These are phyloP conservation scores for Taphrina wiesneri DNA, from an alignment of 1,139 yeast genomes.

Conservation along the genomic window DNA sequence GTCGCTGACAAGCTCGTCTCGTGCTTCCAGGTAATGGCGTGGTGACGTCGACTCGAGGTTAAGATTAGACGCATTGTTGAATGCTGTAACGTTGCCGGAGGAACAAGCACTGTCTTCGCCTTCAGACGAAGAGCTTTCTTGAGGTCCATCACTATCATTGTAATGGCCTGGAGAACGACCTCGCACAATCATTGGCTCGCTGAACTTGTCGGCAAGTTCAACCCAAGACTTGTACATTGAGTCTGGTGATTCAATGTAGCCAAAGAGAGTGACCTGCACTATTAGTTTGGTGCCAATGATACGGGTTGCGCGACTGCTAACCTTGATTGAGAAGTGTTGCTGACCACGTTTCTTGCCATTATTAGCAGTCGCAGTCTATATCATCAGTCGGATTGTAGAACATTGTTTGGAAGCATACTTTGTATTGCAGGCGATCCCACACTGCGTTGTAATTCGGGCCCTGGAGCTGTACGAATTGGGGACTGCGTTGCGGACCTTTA, in stretches of 20 bases:
- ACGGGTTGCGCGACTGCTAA: background rate
- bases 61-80: background rate
- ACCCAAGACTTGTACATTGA: constrained; percentile 3
- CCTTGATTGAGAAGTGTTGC: constrained; percentile 32
- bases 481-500: constrained; percentile 34
- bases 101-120: background rate
- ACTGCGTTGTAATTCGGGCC: background rate
- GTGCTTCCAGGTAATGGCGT: background rate
- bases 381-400: background rate
- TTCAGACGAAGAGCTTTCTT: background rate
- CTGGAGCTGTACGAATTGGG: constrained; percentile 19
- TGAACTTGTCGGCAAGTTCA: constrained; percentile 24
- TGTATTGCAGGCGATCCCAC: constrained; percentile 31
- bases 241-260: constrained; percentile 8
- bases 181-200: constrained; percentile 31
- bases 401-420: background rate
- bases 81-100: background rate
- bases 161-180: constrained; percentile 34
- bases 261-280: constrained; percentile 1
- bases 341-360: constrained; percentile 33
- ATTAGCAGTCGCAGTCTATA: constrained; percentile 28
- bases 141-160: constrained; percentile 17
- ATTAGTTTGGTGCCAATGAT: background rate
- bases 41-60: background rate
- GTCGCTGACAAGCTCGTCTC: background rate